Conservation (phyloP, 2,329 filamentous ascomycete genomes). For the Diaporthe sp. region DNA sequence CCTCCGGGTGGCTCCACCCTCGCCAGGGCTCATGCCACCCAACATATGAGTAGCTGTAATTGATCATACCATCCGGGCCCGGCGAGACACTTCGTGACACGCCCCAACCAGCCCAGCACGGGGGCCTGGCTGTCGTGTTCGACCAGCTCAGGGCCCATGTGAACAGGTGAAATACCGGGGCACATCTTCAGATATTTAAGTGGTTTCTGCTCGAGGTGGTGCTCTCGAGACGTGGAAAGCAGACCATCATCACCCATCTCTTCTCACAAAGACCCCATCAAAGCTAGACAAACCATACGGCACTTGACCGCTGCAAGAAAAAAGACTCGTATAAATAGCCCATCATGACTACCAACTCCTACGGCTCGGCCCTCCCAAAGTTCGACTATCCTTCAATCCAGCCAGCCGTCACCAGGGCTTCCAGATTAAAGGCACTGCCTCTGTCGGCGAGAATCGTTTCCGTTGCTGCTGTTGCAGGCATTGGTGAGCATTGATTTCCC, state of each 20-base stretch:
- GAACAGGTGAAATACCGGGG: neutral
- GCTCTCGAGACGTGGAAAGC: conserved; percentile 31
- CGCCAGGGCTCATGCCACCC: conserved; percentile 38
- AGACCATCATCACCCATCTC: conserved; percentile 39
- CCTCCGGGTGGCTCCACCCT: conserved; percentile 38
- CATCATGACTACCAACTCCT: conserved; percentile 42
- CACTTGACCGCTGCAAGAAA: neutral
- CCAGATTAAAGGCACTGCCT: conserved; percentile 35
- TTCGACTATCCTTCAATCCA: conserved; percentile 41
- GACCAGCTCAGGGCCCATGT: neutral
- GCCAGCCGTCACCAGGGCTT: conserved; percentile 36
- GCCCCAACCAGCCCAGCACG: neutral
- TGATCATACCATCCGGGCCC: conserved; percentile 38
- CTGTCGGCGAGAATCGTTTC: conserved; percentile 36
- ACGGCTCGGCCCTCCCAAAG: conserved; percentile 41
- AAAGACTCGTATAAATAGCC: neutral
- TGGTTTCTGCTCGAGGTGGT: conserved; percentile 28
- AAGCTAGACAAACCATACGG: neutral
- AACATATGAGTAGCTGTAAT: conserved; percentile 33
- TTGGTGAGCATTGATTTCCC: conserved; percentile 18
- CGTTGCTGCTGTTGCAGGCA: conserved; percentile 38
- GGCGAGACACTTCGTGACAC: conserved; percentile 26
- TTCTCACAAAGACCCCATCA: conserved; percentile 4
- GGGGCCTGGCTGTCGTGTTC: neutral
- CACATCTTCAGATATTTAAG: conserved; percentile 39